Percentiles rank a stretch among this genome's conserved stretches.
phyloP scores from a whole-genome alignment of 306 rosid genomes.

The Cucurbita moschata region DNA sequence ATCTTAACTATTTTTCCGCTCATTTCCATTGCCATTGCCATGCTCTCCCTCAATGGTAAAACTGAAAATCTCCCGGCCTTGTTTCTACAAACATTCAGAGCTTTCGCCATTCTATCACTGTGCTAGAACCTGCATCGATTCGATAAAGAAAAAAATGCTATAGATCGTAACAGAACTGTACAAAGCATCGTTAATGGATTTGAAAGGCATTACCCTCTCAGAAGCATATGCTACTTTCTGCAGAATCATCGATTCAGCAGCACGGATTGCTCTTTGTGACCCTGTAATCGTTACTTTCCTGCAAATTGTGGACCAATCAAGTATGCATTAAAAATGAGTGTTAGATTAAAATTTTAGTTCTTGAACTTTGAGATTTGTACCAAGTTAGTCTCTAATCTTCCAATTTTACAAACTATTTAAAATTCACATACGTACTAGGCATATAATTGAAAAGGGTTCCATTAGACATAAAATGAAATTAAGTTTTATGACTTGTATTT shows the following conservation, averaged over 20 bases:
- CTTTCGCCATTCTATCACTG: constrained; percentile 1
- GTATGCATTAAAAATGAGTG: not conserved
- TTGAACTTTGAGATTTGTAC: not conserved
- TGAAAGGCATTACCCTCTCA: constrained; percentile 38
- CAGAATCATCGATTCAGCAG: constrained; percentile 83
- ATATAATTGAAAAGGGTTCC: too few species aligned
- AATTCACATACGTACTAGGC: too few species aligned
- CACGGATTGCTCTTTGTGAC: constrained; percentile 75
- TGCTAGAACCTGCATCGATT: constrained; percentile 5
- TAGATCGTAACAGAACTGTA: constrained; percentile 22
- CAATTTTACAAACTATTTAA: too few species aligned
- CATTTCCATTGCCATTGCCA: not conserved
- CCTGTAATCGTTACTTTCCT: constrained; percentile 98
- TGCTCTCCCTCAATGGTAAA: constrained; percentile 1
- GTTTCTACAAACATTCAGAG: not conserved
- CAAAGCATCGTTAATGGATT: constrained; percentile 19
- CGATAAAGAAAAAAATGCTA: constrained; percentile 4
- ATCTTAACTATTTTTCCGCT: not conserved
- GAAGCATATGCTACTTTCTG: constrained; percentile 88
- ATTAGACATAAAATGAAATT: too few species aligned
- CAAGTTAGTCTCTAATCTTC: not conserved
- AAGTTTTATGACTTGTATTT: too few species aligned
- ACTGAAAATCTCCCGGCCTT: not conserved
- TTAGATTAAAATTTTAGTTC: too few species aligned
- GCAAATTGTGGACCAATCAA: constrained; percentile 13